Evolutionary conservation across 148 eudicot genomes (phyloP), one percentile per base, ranked within the genome.

Genomic region (Selenicereus undatus): DNA sequence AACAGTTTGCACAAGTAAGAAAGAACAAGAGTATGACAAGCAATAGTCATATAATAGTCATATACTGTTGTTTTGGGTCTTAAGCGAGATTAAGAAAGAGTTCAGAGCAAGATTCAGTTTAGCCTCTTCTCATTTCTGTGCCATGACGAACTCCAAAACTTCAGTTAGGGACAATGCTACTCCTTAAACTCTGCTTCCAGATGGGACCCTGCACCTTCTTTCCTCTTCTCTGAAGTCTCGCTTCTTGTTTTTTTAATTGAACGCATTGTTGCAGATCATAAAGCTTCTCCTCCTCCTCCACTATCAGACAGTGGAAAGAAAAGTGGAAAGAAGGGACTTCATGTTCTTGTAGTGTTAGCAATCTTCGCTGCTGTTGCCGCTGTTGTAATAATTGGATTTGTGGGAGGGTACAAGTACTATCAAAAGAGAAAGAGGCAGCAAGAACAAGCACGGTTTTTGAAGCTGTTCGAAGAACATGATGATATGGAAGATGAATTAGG

Each of bases 401-500:
- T 86, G 24, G 86, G 86, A n/a, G 92, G 81, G 11, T 88, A 86
- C 82, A 93, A 90, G 86, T 87, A 74, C 78, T 92, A 93, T 93
- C 88, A 84, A 80, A 92, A 86, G 88, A 90, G 90, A 73, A 96
- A 83, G 88, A 91, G 91, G 79, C 88, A 87, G 78, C 88, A 90
- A 80, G 93, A 93, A 32, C 99, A 96, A 78, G 97, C 97, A n/a
- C 90, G 94, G 29, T 96, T 96, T 81, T 81, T 92, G 69, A 88
- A 86, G 87, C 91, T 96, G 50, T 96, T 96, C 83, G 98, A 96
- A 76, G 98, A 93, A 10, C 87, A 82, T 18, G 97, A 90, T 84
- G 91, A 91, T 66, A 79, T 92, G 35, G 94, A 93, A 75, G 97
- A 94, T 84, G 98, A 93, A 84, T 86, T 94, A 43, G 95, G 93